phyloP scores from a whole-genome alignment of 1,284 basidiomycete species.

The Cryptococcus sp. region DNA sequence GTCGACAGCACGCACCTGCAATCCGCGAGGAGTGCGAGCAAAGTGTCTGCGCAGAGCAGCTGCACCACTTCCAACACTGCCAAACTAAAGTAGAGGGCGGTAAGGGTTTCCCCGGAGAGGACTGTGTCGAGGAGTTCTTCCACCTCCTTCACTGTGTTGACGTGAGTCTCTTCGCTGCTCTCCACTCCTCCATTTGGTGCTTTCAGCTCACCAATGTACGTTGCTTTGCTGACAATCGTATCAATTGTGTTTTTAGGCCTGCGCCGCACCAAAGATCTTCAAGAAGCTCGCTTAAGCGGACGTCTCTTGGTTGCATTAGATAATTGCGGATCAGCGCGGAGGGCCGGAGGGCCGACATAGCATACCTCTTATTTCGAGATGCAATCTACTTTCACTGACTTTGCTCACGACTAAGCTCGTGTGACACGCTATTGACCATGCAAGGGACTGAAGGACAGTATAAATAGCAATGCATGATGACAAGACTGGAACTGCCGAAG shows the following conservation, averaged over 20 bases:
- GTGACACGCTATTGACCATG: too few species aligned
- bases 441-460: too few species aligned
- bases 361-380: not conserved
- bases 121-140: conserved; percentile 80
- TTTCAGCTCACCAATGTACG: not conserved
- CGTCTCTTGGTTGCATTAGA: not conserved
- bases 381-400: too few species aligned
- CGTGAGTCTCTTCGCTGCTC: conserved; percentile 57
- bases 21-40: conserved; percentile 75
- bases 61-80: conserved; percentile 88
- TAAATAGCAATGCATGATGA: too few species aligned
- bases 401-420: too few species aligned
- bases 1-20: conserved; percentile 62
- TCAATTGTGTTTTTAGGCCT: conserved; percentile 58
- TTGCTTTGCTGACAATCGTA: not conserved
- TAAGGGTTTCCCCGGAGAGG: conserved; percentile 80
- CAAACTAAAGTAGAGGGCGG: conserved; percentile 75
- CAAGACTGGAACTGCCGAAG: too few species aligned
- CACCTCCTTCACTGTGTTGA: conserved; percentile 81
- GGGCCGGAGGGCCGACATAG: not conserved
- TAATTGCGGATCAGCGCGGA: not conserved
- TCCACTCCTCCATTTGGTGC: not conserved
- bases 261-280: conserved; percentile 80
- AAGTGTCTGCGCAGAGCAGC: conserved; percentile 67
- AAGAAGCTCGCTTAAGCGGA: conserved; percentile 54